A percentile compares a stretch with the other conserved stretches of the same genome.
These are phyloP conservation scores for Ustilago loliicola DNA, from an alignment of 1,284 basidiomycete species.

Conservation along the genomic window DNA sequence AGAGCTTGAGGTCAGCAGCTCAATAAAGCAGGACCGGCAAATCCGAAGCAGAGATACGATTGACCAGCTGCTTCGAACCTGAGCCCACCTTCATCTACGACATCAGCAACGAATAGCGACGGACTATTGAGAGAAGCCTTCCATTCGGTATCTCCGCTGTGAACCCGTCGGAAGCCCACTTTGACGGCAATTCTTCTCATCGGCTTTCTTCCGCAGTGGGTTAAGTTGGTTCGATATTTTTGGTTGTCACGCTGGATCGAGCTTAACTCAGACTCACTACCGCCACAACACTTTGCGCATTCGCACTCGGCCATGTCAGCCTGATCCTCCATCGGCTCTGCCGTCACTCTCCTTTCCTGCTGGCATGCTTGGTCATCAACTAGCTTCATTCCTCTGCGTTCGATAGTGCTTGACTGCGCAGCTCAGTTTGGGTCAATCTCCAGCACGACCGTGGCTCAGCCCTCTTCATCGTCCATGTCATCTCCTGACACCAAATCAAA, in stretches of 20 bases:
- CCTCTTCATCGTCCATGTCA: conserved; percentile 15
- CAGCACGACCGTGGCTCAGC: conserved; percentile 7
- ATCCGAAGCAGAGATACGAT: background rate
- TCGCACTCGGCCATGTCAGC: background rate
- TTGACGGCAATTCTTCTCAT: background rate
- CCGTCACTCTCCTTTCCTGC: background rate
- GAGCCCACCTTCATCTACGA: background rate
- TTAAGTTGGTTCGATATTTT: background rate
- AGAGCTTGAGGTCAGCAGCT: background rate
- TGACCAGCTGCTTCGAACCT: background rate
- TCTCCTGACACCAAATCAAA: conserved; percentile 12
- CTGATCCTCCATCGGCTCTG: conserved; percentile 9
- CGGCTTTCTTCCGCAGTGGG: background rate
- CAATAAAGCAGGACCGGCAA: background rate
- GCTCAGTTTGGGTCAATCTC: background rate
- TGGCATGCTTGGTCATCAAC: conserved; percentile 4
- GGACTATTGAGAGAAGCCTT: background rate
- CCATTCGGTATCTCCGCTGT: no score
- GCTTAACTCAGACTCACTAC: background rate
- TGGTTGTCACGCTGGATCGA: background rate
- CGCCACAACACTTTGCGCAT: background rate
- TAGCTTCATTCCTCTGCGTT: background rate
- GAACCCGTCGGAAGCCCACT: background rate
- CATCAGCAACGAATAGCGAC: background rate
- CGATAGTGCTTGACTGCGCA: background rate